These are phyloP conservation scores for Gleditsia sinensis DNA, from an alignment of 306 rosid species.

Conservation along the genomic window DNA sequence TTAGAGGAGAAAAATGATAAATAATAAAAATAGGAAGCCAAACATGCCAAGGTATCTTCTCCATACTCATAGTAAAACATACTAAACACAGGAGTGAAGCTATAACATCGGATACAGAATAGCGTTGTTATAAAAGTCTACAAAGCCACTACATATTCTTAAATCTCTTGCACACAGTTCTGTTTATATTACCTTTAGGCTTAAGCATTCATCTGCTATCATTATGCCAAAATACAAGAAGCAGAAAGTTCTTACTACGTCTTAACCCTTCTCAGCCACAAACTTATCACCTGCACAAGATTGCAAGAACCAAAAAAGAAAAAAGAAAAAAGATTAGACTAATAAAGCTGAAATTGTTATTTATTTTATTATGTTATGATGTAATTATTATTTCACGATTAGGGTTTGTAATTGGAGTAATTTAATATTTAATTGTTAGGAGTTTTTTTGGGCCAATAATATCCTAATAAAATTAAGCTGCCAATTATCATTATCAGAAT, in stretches of 20 bases:
- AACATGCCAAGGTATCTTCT: background rate
- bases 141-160: constrained; percentile 26
- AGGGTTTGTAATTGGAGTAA: no score
- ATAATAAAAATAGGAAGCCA: background rate
- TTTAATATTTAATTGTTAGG: no score
- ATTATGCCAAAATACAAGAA: constrained; percentile 22
- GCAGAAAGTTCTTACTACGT: constrained; percentile 17
- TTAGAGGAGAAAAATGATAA: background rate
- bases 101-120: constrained; percentile 14
- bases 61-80: constrained; percentile 25
- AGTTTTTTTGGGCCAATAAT: no score
- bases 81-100: constrained; percentile 22
- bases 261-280: constrained; percentile 19
- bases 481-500: no score
- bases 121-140: constrained; percentile 27
- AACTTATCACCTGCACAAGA: constrained; percentile 38
- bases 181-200: constrained; percentile 29
- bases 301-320: background rate
- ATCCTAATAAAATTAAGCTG: no score
- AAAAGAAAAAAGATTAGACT: background rate
- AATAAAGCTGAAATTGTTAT: background rate
- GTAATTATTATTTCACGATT: background rate
- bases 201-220: constrained; percentile 29
- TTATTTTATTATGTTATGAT: no score
- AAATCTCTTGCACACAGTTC: constrained; percentile 2